These are phyloP conservation scores for Colletotrichum truncatum DNA, from an alignment of 2,329 filamentous ascomycete genomes.

Conservation along the genomic window DNA sequence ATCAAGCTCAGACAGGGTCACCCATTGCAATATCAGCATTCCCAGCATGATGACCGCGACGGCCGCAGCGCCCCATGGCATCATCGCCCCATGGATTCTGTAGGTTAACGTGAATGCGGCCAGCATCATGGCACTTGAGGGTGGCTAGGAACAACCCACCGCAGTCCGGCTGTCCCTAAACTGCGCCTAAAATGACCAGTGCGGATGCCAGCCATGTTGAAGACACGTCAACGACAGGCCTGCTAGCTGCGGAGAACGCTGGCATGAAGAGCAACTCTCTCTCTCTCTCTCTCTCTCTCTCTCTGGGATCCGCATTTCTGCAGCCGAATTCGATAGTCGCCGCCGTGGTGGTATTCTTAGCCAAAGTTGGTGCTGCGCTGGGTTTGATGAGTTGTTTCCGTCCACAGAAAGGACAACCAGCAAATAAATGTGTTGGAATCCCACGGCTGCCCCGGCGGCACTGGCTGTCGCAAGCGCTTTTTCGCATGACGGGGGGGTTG, in stretches of 20 bases:
- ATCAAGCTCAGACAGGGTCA: conserved; percentile 19
- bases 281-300: background rate
- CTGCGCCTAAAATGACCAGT: background rate
- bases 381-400: background rate
- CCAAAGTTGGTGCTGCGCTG: background rate
- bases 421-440: no score
- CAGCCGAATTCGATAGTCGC: conserved; percentile 14
- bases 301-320: background rate
- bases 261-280: background rate
- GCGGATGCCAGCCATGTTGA: background rate
- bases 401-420: no score
- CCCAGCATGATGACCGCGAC: conserved; percentile 9
- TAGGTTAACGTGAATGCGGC: background rate
- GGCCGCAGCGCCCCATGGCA: background rate
- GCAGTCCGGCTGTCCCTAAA: background rate
- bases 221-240: background rate
- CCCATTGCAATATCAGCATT: conserved; percentile 1
- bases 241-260: no score
- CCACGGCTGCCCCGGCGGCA: conserved; percentile 2
- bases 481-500: conserved; percentile 14
- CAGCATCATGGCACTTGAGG: background rate
- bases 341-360: conserved; percentile 11
- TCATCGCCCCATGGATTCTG: background rate
- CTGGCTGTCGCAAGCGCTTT: conserved; percentile 16
- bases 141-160: background rate